Conservation (phyloP, 108 stramenopile species). For the Pseudonitzschia multiseries region DNA sequence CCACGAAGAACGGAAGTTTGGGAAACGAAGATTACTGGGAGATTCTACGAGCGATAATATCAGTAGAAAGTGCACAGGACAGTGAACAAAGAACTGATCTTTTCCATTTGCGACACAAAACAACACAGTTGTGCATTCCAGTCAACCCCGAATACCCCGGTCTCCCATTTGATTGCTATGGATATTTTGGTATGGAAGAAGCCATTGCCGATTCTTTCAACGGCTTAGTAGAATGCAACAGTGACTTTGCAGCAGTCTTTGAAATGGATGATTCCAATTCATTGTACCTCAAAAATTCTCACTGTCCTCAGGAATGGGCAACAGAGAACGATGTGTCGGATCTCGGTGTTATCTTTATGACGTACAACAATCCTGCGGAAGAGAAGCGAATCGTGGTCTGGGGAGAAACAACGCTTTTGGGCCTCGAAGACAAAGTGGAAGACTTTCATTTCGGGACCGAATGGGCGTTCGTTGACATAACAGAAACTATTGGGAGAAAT, state of each 20-base stretch:
- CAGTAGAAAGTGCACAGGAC: background rate
- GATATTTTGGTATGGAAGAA: background rate
- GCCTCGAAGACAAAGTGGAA: background rate
- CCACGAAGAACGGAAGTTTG: background rate
- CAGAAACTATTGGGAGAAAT: background rate
- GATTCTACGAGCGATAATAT: background rate
- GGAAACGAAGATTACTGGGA: constrained; percentile 25
- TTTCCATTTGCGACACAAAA: constrained; percentile 22
- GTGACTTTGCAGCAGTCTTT: constrained; percentile 6
- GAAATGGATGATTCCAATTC: constrained; percentile 12
- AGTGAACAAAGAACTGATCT: background rate
- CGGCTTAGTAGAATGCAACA: constrained; percentile 23
- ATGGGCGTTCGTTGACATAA: constrained; percentile 11
- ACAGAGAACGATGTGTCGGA: background rate
- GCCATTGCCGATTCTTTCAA: constrained; percentile 32
- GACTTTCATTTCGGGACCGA: background rate
- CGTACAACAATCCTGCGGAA: background rate
- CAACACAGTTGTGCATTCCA: constrained; percentile 23
- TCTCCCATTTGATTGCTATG: constrained; percentile 16
- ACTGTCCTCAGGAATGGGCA: background rate
- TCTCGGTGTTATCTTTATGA: constrained; percentile 17
- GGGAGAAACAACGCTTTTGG: constrained; percentile 17
- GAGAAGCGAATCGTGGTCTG: background rate
- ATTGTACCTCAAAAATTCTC: constrained; percentile 11
- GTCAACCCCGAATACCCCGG: constrained; percentile 26